Conservation (phyloP, 1,284 basidiomycete species). For the Sanguinoderma infundibulare region DNA sequence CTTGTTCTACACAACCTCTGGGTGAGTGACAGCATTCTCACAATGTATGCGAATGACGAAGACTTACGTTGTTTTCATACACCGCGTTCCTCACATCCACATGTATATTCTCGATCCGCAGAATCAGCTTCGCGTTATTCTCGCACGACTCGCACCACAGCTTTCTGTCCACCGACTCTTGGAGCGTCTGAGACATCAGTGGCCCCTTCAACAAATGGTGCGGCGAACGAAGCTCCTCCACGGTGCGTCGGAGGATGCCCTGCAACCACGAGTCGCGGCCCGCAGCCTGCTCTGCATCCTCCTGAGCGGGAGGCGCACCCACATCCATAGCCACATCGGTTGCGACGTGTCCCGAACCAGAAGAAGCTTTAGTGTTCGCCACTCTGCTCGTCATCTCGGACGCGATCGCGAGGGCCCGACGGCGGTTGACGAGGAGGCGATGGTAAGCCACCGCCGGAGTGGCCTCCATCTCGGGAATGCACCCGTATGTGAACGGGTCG, state of each 20-base stretch:
- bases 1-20: not conserved
- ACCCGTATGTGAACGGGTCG: constrained; percentile 5
- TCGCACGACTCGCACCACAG: constrained; percentile 9
- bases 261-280: constrained; percentile 7
- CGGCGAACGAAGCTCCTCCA: constrained; percentile 4
- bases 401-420: not conserved
- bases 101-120: constrained; percentile 9
- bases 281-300: not conserved
- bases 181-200: not conserved
- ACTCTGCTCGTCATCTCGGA: not conserved
- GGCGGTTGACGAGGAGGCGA: constrained; percentile 7
- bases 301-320: no score
- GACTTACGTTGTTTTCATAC: constrained; percentile 7
- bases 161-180: constrained; percentile 4
- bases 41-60: not conserved
- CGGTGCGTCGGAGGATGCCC: constrained; percentile 1
- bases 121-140: constrained; percentile 3
- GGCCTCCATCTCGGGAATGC: constrained; percentile 11
- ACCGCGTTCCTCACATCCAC: constrained; percentile 1
- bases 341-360: not conserved
- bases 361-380: no score
- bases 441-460: constrained; percentile 2
- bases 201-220: constrained; percentile 2
- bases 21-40: not conserved
- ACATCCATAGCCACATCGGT: not conserved